phyloP scores from a whole-genome alignment of 108 stramenopile genomes.

The Cylindrotheca closterium region DNA sequence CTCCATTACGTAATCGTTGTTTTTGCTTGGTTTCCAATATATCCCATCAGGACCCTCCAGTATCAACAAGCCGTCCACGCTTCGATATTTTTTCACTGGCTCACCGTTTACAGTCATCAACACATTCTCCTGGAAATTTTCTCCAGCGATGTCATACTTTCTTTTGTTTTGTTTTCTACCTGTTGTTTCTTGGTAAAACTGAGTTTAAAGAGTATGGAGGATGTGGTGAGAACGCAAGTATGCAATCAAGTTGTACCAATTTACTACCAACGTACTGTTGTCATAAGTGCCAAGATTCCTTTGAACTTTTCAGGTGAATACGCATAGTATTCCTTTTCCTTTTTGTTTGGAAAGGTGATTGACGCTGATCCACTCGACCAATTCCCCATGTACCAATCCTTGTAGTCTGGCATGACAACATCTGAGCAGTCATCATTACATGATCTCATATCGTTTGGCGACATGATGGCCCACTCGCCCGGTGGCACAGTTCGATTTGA shows the following conservation, averaged over 20 bases:
- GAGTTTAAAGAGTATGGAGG: no score
- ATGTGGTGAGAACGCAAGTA: no score
- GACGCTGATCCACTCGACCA: slow-evolving; percentile 19
- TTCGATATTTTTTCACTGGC: background rate
- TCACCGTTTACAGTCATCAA: background rate
- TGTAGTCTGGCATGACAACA: slow-evolving; percentile 34
- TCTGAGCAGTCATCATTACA: slow-evolving; percentile 3
- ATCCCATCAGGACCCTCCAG: background rate
- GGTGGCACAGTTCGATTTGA: background rate
- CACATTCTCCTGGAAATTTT: background rate
- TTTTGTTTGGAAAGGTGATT: slow-evolving; percentile 43
- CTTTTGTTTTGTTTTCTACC: no score
- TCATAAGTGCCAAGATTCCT: slow-evolving; percentile 29
- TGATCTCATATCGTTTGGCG: background rate
- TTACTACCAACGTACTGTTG: no score
- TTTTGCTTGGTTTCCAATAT: background rate
- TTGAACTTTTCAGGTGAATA: slow-evolving; percentile 17
- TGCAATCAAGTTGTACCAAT: no score
- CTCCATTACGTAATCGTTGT: background rate
- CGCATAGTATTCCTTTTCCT: slow-evolving; percentile 23
- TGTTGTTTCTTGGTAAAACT: no score
- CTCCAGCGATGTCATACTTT: background rate
- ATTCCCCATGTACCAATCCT: slow-evolving; percentile 37
- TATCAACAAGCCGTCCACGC: background rate
- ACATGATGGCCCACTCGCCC: background rate